Percentiles rank a stretch among this genome's conserved stretches.
Conservation (phyloP, 192 early-diverging fungal genomes). For the Coemansia sp. region DNA sequence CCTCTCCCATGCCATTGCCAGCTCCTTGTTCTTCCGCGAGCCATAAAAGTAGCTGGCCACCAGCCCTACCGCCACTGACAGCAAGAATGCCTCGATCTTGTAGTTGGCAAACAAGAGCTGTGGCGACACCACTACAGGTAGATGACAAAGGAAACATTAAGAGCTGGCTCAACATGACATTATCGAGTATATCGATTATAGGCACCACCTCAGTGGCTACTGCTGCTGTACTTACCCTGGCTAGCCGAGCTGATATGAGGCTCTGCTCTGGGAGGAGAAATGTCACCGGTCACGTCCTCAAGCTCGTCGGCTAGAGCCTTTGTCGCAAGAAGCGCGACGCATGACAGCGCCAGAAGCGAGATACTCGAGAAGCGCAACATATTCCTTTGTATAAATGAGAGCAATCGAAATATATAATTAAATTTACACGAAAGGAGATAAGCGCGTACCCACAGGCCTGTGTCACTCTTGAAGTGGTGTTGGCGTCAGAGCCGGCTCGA, state of each 20-base stretch:
- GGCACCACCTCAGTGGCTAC: not conserved
- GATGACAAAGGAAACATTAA: not conserved
- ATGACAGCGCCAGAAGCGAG: constrained; percentile 31
- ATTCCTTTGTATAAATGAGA: too few species aligned
- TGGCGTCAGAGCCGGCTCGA: constrained; percentile 1
- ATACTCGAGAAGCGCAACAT: constrained; percentile 17
- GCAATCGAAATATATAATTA: not conserved
- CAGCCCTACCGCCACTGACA: constrained; percentile 26
- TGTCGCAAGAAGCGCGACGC: constrained; percentile 27
- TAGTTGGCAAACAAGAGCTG: constrained; percentile 40
- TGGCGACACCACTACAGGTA: constrained; percentile 2
- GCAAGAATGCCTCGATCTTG: constrained; percentile 34
- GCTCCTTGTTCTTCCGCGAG: constrained; percentile 37
- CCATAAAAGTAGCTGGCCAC: constrained; percentile 58
- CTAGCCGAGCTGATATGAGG: constrained; percentile 1
- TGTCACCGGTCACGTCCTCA: constrained; percentile 34
- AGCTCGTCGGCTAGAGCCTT: constrained; percentile 45
- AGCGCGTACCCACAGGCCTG: not conserved
- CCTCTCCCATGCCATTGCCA: constrained; percentile 28
- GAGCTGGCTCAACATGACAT: not conserved
- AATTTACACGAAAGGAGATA: not conserved
- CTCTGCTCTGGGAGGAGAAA: constrained; percentile 15
- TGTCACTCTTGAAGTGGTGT: too few species aligned
- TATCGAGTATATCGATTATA: not conserved
- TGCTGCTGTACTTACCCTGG: constrained; percentile 14